Base-by-base conservation (phyloP, 2,329 filamentous ascomycete genomes). In the Pseudogymnoascus verrucosus region DNA sequence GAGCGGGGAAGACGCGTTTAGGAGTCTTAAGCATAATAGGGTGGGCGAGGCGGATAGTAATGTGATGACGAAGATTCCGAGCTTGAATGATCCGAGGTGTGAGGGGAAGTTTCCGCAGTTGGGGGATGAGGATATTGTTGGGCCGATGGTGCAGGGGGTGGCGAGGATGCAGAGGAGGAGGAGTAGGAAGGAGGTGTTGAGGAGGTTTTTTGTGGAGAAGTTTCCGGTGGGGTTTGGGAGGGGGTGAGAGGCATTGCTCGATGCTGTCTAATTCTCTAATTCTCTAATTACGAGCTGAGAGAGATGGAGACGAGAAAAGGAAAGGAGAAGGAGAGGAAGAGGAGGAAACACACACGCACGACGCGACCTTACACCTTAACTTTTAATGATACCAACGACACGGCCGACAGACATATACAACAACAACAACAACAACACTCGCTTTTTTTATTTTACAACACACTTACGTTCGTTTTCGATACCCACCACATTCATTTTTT, bases 81-180 rank as follows among this genome's bases (percentile, higher is more conserved):
- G 84, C 26, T 83, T 93, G 69, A 80, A 88, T 66, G 86, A 90
- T 72, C 80, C 88, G 63, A 75, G 81, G 74, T 77, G 80, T 72
- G 82, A 89, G 66, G 89, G 89, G 72, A 96, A 97, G 75, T 97
- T 96, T 71, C 92, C 92, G 23, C 86, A 88, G 69, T 84, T 93
- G 34, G 92, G 92, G 62, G 92, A 96, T 71, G 89, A 93, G 70
- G 93, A 96, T 74, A 96, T 97, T 73, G 91, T 97, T 51, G 93
- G 93, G 1, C 93, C 93, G 5, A 96, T 97, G 93, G 72, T 73
- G 1, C 69, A 73, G 65, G 71, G 69, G 37, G 69, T 72, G 14
- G 66, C 71, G 4, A 70, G 71, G 61, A 65, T 74, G 7, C 71
- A 70, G 63, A 65, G 69, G 26, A 71, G 61, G 42, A 70, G 70